Percentiles rank a stretch among this genome's conserved stretches.
Conservation (phyloP, 2,329 filamentous ascomycete genomes). For the Claviceps pusilla region DNA sequence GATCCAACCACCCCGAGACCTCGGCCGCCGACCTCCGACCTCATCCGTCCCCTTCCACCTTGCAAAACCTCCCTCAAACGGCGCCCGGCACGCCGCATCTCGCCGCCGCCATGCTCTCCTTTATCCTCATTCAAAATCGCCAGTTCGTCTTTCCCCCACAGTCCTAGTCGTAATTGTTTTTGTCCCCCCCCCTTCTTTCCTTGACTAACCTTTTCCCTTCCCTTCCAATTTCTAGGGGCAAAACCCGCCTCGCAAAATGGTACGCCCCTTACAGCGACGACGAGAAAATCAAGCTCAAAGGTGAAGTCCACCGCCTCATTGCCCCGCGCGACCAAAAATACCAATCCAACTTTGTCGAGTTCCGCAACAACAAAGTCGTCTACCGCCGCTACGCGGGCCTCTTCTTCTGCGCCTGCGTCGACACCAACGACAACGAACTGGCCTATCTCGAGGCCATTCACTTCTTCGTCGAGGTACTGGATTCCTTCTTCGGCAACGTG, state of each 20-base stretch:
- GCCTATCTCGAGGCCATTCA: slow-evolving; percentile 95
- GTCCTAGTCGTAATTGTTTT: not conserved
- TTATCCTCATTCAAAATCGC: slow-evolving; percentile 79
- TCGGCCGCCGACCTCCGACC: not conserved
- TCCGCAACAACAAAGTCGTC: slow-evolving; percentile 87
- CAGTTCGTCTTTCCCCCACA: slow-evolving; percentile 39
- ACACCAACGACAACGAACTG: slow-evolving; percentile 96
- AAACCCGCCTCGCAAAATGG: slow-evolving; percentile 97
- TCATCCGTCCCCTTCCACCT: not conserved
- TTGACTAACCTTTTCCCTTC: slow-evolving; percentile 1
- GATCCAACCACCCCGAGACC: not conserved
- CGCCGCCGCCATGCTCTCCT: slow-evolving; percentile 48
- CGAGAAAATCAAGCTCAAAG: slow-evolving; percentile 97
- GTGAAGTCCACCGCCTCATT: slow-evolving; percentile 95
- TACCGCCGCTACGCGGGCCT: slow-evolving; percentile 94
- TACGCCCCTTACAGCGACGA: slow-evolving; percentile 97
- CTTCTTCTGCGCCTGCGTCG: slow-evolving; percentile 98
- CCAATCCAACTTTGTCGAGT: slow-evolving; percentile 98
- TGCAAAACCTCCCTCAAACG: not conserved
- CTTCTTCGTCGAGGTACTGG: slow-evolving; percentile 97
- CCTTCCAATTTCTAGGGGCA: slow-evolving; percentile 49
- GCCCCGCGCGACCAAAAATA: slow-evolving; percentile 97
- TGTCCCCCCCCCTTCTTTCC: not conserved
- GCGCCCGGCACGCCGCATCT: not conserved
- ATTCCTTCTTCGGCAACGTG: slow-evolving; percentile 97